Base-by-base conservation (phyloP, 1,284 basidiomycete species). In the Chondrostereum purpureum region DNA sequence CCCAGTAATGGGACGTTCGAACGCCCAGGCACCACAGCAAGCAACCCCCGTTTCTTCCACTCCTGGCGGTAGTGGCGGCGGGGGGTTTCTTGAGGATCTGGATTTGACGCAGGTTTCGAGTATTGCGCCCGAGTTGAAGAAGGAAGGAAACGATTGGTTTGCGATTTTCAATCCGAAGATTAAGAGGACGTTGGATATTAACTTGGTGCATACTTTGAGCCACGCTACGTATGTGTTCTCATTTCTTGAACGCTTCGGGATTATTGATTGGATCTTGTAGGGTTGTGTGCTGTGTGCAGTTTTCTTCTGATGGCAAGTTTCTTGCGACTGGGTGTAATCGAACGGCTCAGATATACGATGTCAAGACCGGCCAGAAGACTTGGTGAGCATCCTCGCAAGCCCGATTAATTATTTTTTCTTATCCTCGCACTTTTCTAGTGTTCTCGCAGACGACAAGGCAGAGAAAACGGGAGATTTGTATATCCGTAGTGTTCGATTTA, bases 241-340 rank as follows among this genome's bases (percentile, higher is more conserved):
- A 44, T 45, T n/a, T 43, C 4, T 12, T 27, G 8, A 18, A 34
- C n/a, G 21, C n/a, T n/a, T n/a, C n/a, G n/a, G 14, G 18, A 33
- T 22, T 21, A 31, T 46, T 14, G 27, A 42, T 40, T 11, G n/a
- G 23, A n/a, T 43, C n/a, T n/a, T n/a, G n/a, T 51, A 88, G 86
- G 60, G 90, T 94, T 10, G 92, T 94, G 0, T 94, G 91, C 66
- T 94, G 91, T 61, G 91, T 95, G 38, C 78, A 86, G 39, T 94
- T 96, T 67, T 92, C 88, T 5, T 78, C 85, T 3, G 90, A 95
- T 59, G 92, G 92, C 31, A 90, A 87, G 60, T 88, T 73, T 54
- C 72, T 96, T 16, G 92, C 91, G 4, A 94, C 92, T 0, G 92
- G 92, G 4, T 95, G 91, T 69, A 94, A 95, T 66, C 73, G 88